Evolutionary conservation across 352 stramenopile genomes (phyloP).

Genomic region (Phytophthora megakarya): DNA sequence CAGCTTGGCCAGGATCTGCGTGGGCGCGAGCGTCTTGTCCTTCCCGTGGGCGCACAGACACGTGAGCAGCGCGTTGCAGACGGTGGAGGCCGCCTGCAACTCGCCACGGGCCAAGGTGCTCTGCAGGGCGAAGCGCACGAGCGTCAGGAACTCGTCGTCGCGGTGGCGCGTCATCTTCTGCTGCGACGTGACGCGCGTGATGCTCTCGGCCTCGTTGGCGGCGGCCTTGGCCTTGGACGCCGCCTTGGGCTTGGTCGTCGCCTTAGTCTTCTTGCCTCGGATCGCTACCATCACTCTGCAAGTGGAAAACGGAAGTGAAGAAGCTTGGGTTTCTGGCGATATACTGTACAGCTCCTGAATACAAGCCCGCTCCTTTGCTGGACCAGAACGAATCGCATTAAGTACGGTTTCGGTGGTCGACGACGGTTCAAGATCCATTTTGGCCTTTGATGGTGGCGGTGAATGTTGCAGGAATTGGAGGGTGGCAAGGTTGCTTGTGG

Average conservation of each 20-base stretch:
- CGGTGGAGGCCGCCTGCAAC: conserved; percentile 20
- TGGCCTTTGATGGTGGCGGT: conserved; percentile 15
- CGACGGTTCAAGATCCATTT: conserved; percentile 13
- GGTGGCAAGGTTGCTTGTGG: conserved; percentile 13
- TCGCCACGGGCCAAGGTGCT: conserved; percentile 40
- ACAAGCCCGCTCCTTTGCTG: conserved; percentile 2
- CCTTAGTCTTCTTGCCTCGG: conserved; percentile 74
- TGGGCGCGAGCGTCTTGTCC: conserved; percentile 47
- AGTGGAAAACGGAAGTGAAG: conserved; percentile 10
- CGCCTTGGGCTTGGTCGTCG: conserved; percentile 60
- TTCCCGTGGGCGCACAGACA: conserved; percentile 55
- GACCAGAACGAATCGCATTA: conserved; percentile 11
- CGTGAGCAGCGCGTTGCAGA: conserved; percentile 63
- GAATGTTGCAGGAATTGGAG: conserved; percentile 3
- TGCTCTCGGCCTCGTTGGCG: conserved; percentile 3
- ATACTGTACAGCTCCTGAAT: neutral
- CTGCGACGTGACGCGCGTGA: conserved; percentile 35
- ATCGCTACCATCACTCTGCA: conserved; percentile 65
- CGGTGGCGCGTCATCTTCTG: conserved; percentile 41
- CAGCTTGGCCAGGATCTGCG: conserved; percentile 69
- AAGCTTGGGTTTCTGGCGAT: conserved; percentile 11
- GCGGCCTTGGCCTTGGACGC: conserved; percentile 31
- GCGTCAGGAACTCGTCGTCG: conserved; percentile 51
- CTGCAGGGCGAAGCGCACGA: conserved; percentile 58
- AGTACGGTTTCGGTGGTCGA: conserved; percentile 28